Percentiles rank a stretch among this genome's conserved stretches.
These are phyloP conservation scores for Sporisorium exsertum DNA, from an alignment of 1,284 basidiomycete species.

Conservation along the genomic window DNA sequence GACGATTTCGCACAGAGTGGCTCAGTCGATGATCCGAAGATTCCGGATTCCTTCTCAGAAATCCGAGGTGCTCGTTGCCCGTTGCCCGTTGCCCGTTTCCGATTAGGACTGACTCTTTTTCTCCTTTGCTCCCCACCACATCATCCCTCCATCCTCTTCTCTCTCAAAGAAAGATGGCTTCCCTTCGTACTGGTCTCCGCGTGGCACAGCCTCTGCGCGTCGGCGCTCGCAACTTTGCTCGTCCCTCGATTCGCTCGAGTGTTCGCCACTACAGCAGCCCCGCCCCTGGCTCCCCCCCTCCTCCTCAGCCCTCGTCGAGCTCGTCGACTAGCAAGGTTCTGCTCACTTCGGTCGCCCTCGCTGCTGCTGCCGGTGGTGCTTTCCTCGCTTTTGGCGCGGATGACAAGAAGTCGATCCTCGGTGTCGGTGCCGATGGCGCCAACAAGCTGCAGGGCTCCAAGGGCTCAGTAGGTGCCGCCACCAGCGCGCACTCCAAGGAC, in stretches of 20 bases:
- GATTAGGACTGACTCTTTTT: neutral
- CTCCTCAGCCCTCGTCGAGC: slow-evolving; percentile 41
- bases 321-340: slow-evolving; percentile 46
- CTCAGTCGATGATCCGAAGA: slow-evolving; percentile 1
- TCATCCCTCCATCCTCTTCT: neutral
- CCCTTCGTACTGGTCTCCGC: slow-evolving; percentile 53
- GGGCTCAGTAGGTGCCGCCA: slow-evolving; percentile 24
- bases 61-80: neutral
- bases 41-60: neutral
- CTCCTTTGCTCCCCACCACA: slow-evolving; percentile 12
- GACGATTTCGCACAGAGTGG: neutral
- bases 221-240: slow-evolving; percentile 41
- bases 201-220: slow-evolving; percentile 47
- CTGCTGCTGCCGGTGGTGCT: slow-evolving; percentile 47
- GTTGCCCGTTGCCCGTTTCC: too few species aligned
- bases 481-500: slow-evolving; percentile 46
- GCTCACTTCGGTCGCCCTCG: slow-evolving; percentile 50
- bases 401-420: slow-evolving; percentile 48
- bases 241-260: slow-evolving; percentile 37
- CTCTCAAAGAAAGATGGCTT: slow-evolving; percentile 39
- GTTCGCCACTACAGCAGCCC: slow-evolving; percentile 53
- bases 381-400: slow-evolving; percentile 47
- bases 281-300: slow-evolving; percentile 45
- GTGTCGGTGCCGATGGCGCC: slow-evolving; percentile 51
- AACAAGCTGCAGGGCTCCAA: slow-evolving; percentile 55